phyloP scores from a whole-genome alignment of 305 asterid genomes.

The Rubia tinctorum region DNA sequence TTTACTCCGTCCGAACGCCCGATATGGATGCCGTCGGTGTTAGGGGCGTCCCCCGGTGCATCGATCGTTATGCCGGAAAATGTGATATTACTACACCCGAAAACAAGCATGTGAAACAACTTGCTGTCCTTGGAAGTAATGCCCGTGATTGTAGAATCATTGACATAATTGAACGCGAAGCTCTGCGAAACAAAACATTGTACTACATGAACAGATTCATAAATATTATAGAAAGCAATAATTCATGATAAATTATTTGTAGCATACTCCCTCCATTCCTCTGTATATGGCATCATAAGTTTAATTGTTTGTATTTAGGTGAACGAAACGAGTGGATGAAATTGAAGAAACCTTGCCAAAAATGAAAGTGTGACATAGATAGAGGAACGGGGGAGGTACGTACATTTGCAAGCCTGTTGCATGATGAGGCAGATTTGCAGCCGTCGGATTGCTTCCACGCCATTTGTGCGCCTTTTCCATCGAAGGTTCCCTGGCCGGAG shows the following conservation, averaged over 20 bases:
- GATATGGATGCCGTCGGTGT: slow-evolving; percentile 68
- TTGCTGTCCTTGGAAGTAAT: slow-evolving; percentile 52
- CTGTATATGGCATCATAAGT: no score
- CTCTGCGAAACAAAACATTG: slow-evolving; percentile 23
- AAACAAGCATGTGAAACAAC: slow-evolving; percentile 42
- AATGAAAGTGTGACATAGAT: no score
- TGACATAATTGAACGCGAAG: slow-evolving; percentile 45
- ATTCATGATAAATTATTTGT: no score
- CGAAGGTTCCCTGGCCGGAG: slow-evolving; percentile 16
- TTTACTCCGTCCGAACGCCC: slow-evolving; percentile 19
- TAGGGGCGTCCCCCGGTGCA: slow-evolving; percentile 43
- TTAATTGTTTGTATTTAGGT: no score
- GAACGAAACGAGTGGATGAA: no score
- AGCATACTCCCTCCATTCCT: no score
- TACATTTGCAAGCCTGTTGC: slow-evolving; percentile 17
- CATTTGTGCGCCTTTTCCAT: slow-evolving; percentile 15
- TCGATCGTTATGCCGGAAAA: slow-evolving; percentile 23
- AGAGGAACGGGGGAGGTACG: neutral
- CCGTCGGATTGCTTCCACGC: slow-evolving; percentile 16
- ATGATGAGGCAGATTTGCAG: neutral
- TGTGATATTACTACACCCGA: slow-evolving; percentile 38
- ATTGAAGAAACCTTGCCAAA: no score
- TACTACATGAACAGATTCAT: no score
- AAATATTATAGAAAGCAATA: no score
- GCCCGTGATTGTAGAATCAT: slow-evolving; percentile 30